phyloP scores from a whole-genome alignment of 345 rosid species.

The Durio zibethinus region DNA sequence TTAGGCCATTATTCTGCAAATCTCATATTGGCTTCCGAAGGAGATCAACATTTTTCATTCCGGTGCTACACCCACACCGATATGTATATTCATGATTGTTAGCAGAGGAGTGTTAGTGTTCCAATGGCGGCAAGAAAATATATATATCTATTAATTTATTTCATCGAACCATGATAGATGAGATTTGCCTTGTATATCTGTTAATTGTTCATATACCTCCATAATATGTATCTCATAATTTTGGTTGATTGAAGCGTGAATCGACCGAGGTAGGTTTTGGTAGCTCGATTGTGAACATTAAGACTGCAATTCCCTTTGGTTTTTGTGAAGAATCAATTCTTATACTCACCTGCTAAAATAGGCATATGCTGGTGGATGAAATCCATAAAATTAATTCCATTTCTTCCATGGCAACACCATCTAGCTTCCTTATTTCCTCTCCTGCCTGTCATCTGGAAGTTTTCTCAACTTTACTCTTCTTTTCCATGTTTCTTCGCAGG shows the following conservation, averaged over 20 bases:
- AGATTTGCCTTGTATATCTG: slow-evolving; percentile 21
- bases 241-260: not conserved
- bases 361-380: too few species aligned
- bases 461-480: too few species aligned
- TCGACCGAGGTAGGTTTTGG: not conserved
- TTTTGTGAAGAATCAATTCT: not conserved
- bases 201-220: slow-evolving; percentile 17
- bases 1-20: slow-evolving; percentile 16
- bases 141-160: slow-evolving; percentile 28
- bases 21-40: slow-evolving; percentile 20
- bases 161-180: slow-evolving; percentile 22
- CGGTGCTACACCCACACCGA: slow-evolving; percentile 4
- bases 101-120: slow-evolving; percentile 41
- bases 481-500: too few species aligned
- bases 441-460: too few species aligned
- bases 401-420: too few species aligned
- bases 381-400: too few species aligned
- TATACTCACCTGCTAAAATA: too few species aligned
- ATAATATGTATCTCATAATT: not conserved
- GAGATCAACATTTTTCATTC: slow-evolving; percentile 28
- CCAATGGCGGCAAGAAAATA: slow-evolving; percentile 36
- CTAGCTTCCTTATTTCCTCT: too few species aligned
- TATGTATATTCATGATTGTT: slow-evolving; percentile 33
- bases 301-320: not conserved
- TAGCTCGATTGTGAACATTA: not conserved